Conservation (phyloP, 2,329 filamentous ascomycete genomes). For the Scedosporium aurantiacum region DNA sequence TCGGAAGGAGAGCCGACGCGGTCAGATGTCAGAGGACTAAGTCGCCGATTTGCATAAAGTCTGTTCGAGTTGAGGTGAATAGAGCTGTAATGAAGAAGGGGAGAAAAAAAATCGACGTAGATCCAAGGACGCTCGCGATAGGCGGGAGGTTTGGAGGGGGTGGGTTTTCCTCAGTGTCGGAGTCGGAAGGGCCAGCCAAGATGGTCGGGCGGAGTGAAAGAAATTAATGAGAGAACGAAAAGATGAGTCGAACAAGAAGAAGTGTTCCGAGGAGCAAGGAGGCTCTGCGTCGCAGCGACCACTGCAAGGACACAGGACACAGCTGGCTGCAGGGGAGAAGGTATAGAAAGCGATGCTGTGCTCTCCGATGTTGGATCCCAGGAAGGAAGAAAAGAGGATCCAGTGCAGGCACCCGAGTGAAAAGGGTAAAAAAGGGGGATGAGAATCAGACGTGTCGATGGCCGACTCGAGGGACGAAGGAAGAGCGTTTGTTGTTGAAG, state of each 20-base stretch:
- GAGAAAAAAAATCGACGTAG: background rate
- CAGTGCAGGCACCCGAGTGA: too few species aligned
- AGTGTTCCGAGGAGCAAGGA: too few species aligned
- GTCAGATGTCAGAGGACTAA: background rate
- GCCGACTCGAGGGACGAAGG: background rate
- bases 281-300: too few species aligned
- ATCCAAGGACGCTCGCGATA: background rate
- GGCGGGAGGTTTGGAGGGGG: background rate
- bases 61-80: slow-evolving; percentile 5
- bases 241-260: background rate
- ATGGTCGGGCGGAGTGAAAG: background rate
- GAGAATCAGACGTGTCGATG: background rate
- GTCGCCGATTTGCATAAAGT: slow-evolving; percentile 8
- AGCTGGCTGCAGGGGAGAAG: too few species aligned
- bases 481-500: background rate
- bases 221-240: background rate
- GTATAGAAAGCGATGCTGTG: too few species aligned
- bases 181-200: background rate
- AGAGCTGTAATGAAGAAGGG: slow-evolving; percentile 1
- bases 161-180: background rate
- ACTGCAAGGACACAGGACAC: too few species aligned
- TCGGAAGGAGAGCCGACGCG: slow-evolving; percentile 1
- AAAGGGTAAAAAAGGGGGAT: background rate
- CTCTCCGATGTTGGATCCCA: too few species aligned
- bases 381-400: too few species aligned